Evolutionary conservation across 2,329 filamentous ascomycete genomes (phyloP).

Genomic region (Colletotrichum abscissum): DNA sequence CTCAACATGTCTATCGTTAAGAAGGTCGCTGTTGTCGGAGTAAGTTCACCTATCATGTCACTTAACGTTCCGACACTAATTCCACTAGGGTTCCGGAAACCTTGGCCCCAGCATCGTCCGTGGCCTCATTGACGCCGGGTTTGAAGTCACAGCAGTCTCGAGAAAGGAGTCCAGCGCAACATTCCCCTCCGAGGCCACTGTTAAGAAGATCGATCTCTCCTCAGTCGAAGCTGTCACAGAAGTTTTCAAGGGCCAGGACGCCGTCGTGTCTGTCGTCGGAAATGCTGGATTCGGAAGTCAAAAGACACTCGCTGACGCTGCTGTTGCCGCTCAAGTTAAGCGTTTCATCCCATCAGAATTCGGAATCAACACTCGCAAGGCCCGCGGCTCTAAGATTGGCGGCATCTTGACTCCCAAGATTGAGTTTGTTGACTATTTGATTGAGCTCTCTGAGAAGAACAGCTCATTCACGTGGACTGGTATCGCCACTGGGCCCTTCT

Average conservation of each 20-base stretch:
- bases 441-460: slow-evolving; percentile 33
- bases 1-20: slow-evolving; percentile 44
- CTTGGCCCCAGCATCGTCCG: slow-evolving; percentile 44
- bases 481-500: slow-evolving; percentile 68
- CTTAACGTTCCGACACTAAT: neutral
- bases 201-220: slow-evolving; percentile 59
- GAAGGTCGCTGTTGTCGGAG: slow-evolving; percentile 49
- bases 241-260: slow-evolving; percentile 65
- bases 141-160: slow-evolving; percentile 63
- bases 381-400: slow-evolving; percentile 40
- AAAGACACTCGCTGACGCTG: slow-evolving; percentile 63
- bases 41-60: slow-evolving; percentile 36
- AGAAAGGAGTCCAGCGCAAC: slow-evolving; percentile 54
- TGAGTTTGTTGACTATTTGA: slow-evolving; percentile 36
- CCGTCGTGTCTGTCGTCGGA: slow-evolving; percentile 63
- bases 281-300: slow-evolving; percentile 55
- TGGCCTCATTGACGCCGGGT: slow-evolving; percentile 48
- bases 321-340: slow-evolving; percentile 65
- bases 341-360: slow-evolving; percentile 70
- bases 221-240: slow-evolving; percentile 53
- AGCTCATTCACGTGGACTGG: slow-evolving; percentile 67
- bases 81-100: slow-evolving; percentile 45
- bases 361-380: slow-evolving; percentile 45
- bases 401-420: slow-evolving; percentile 44
- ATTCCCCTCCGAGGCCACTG: slow-evolving; percentile 49